Base-by-base conservation (phyloP, 768 basidiomycete genomes). In the Chalciporus pseudorubinellus region DNA sequence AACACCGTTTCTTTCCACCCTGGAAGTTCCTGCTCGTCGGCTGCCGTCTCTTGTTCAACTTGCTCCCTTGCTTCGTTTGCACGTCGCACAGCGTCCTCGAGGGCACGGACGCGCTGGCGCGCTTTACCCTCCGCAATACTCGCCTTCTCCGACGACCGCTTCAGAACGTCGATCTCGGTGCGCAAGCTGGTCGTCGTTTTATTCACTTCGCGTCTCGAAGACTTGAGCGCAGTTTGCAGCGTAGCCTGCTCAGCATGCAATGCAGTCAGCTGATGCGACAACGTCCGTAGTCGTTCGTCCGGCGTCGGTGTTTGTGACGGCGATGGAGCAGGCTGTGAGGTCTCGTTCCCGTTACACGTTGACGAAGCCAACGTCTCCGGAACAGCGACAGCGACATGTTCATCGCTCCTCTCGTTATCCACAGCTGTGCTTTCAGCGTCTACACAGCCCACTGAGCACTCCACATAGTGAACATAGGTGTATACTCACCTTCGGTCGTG, bases 31-130 rank as follows among this genome's bases (percentile, higher is more conserved):
- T 65, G 67, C 44, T 77, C 73, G 33, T 80, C 67, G 2, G 65
- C 69, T 20, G 50, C 59, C 1, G 71, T 64, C 50, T 68, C 65
- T 58, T 69, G 58, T 65, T 84, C 67, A 48, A 81, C 58, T 13
- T 78, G 72, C 19, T 70, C 73, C 9, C 81, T 75, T 0, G 74
- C 77, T 6, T 81, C 77, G 56, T 80, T 82, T 10, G 89, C 84
- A 48, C 90, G 84, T 62, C 89, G 92, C 12, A 87, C 84, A 3
- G 92, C 88, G 62, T 95, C 92, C 64, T 95, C 92, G 34, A 95
- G 72, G 1, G 94, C 90, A 11, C 93, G 77, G 10, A 87, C 82
- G 59, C 92, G 95, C 66, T 95, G 93, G 39, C 84, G 83, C 10
- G 86, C 83, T n/a, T 92, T 81, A 20, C 82, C 75, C 65, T 98